phyloP scores from a whole-genome alignment of 257 asterid genomes.

The Leptodermis oblonga region DNA sequence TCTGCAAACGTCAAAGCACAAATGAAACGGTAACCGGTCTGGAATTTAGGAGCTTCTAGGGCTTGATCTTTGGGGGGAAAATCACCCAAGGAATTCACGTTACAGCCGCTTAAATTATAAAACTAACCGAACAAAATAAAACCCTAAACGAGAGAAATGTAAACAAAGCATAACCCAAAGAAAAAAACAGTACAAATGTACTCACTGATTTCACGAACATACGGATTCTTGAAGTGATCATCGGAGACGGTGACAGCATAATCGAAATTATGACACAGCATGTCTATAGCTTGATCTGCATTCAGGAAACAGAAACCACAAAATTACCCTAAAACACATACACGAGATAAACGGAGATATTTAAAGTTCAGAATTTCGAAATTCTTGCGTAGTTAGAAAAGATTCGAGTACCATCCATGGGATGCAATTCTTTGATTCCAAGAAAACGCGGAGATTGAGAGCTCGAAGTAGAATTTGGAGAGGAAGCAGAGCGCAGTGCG shows the following conservation, averaged over 20 bases:
- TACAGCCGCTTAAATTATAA: background rate
- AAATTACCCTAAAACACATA: background rate
- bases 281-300: slow-evolving; percentile 52
- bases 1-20: background rate
- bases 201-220: slow-evolving; percentile 17
- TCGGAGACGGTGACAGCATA: slow-evolving; percentile 39
- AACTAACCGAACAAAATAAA: background rate
- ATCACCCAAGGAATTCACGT: slow-evolving; percentile 2
- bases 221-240: slow-evolving; percentile 7
- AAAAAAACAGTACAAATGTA: background rate
- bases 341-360: background rate
- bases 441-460: slow-evolving; percentile 12
- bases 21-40: slow-evolving; percentile 22
- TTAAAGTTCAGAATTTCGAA: background rate
- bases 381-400: background rate
- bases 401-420: slow-evolving; percentile 58
- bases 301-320: background rate
- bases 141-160: background rate
- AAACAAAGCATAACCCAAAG: background rate
- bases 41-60: slow-evolving; percentile 23
- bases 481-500: slow-evolving; percentile 12
- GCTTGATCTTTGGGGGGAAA: slow-evolving; percentile 27
- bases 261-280: slow-evolving; percentile 43
- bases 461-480: slow-evolving; percentile 14
- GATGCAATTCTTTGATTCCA: background rate